A percentile compares a stretch with the other conserved stretches of the same genome.
Conservation (phyloP, 495 filamentous ascomycete genomes). For the Lophium mytilinum region DNA sequence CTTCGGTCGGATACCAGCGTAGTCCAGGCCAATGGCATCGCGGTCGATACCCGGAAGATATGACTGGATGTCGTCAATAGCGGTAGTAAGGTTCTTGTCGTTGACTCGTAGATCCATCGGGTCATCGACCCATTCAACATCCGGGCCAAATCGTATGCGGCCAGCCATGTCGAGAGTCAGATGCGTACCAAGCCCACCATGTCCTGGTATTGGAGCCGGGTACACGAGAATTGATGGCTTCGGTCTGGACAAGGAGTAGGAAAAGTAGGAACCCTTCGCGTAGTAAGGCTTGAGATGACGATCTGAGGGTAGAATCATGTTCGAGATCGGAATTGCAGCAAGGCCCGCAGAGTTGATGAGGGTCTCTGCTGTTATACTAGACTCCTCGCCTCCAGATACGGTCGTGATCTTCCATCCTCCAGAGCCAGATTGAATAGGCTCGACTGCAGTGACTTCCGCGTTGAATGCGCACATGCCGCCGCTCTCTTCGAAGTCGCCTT, state of each 20-base stretch:
- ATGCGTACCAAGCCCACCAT: conserved; percentile 84
- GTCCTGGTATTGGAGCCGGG: conserved; percentile 70
- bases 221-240: conserved; percentile 72
- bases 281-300: conserved; percentile 59
- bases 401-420: conserved; percentile 51
- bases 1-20: conserved; percentile 88
- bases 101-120: conserved; percentile 50
- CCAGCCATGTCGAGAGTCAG: conserved; percentile 84
- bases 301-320: conserved; percentile 62
- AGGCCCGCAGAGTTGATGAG: conserved; percentile 84
- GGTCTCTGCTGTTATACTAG: conserved; percentile 58
- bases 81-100: conserved; percentile 51
- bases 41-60: conserved; percentile 71
- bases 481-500: conserved; percentile 64
- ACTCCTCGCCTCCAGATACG: conserved; percentile 38
- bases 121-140: conserved; percentile 84
- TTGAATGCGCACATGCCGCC: conserved; percentile 67
- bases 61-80: conserved; percentile 62
- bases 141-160: conserved; percentile 83
- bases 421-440: conserved; percentile 40
- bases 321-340: conserved; percentile 65
- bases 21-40: conserved; percentile 65
- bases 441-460: conserved; percentile 52
- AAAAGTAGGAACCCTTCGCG: conserved; percentile 95
- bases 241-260: conserved; percentile 59